Percentiles rank a stretch among this genome's conserved stretches.
Conservation (phyloP, 129 eudicot genomes). For the Calendula officinalis region DNA sequence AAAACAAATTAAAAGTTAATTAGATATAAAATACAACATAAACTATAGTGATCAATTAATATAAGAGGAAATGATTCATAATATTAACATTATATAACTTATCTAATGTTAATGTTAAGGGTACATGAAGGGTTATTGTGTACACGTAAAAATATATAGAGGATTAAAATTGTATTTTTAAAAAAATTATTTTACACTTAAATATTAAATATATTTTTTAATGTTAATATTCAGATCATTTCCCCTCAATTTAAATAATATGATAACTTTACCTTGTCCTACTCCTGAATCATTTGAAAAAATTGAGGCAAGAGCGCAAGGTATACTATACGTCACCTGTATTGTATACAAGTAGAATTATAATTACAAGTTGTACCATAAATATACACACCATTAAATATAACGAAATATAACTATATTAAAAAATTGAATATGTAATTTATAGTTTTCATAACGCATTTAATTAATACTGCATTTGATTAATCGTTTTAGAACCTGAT, state of each 20-base stretch:
- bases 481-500: not conserved
- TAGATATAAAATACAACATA: not conserved
- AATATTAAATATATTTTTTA: too few relatives aligned
- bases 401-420: too few relatives aligned
- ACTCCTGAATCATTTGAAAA: constrained; percentile 44
- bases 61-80: not conserved
- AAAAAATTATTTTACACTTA: not conserved
- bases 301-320: constrained; percentile 59
- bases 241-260: not conserved
- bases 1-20: not conserved
- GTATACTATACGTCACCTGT: constrained; percentile 56
- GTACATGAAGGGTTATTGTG: too few relatives aligned
- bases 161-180: not conserved
- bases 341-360: not conserved
- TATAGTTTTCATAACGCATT: too few relatives aligned
- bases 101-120: too few relatives aligned
- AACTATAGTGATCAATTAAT: not conserved
- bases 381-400: not conserved
- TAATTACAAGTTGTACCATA: not conserved
- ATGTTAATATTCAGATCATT: too few relatives aligned
- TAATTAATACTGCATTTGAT: constrained; percentile 4
- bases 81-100: not conserved
- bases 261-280: constrained; percentile 49
- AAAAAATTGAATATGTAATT: too few relatives aligned
- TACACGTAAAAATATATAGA: not conserved